Evolutionary conservation across 2,329 filamentous ascomycete genomes (phyloP).

Genomic region (Tolypocladium album): DNA sequence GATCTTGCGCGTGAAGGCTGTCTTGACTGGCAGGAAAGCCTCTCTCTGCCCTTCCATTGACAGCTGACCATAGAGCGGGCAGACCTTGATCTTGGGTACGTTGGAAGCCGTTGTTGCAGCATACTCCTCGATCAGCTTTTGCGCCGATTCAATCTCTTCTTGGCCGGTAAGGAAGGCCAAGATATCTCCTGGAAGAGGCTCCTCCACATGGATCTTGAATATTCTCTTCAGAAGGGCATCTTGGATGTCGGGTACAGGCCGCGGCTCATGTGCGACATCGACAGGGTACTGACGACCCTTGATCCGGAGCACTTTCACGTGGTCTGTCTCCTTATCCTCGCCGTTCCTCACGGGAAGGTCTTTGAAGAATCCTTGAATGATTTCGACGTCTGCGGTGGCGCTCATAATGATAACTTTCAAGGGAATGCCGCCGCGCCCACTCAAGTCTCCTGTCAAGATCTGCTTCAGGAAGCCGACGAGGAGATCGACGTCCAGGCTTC

Average conservation of each 20-base stretch:
- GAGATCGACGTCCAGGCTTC: constrained; percentile 88
- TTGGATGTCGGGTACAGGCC: constrained; percentile 69
- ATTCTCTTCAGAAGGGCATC: constrained; percentile 73
- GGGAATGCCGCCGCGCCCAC: constrained; percentile 58
- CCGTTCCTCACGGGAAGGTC: constrained; percentile 6
- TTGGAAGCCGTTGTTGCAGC: constrained; percentile 60
- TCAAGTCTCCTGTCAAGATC: constrained; percentile 52
- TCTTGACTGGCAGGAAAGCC: constrained; percentile 68
- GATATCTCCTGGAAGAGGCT: constrained; percentile 88
- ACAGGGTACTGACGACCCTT: constrained; percentile 85
- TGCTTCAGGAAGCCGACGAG: constrained; percentile 80
- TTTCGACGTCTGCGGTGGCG: constrained; percentile 83
- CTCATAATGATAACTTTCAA: constrained; percentile 95
- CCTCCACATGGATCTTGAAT: constrained; percentile 76
- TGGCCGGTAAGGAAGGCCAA: constrained; percentile 88
- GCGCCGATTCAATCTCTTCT: constrained; percentile 78
- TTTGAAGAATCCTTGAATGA: constrained; percentile 65
- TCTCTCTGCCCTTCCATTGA: constrained; percentile 77
- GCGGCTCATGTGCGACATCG: constrained; percentile 60
- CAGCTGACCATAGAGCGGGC: constrained; percentile 83
- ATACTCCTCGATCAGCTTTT: constrained; percentile 73
- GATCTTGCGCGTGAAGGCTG: constrained; percentile 70
- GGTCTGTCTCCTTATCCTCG: constrained; percentile 3
- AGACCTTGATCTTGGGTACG: constrained; percentile 60
- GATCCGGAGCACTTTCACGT: constrained; percentile 48